Conservation (phyloP, 129 eudicot genomes). For the Dittrichia graveolens region DNA sequence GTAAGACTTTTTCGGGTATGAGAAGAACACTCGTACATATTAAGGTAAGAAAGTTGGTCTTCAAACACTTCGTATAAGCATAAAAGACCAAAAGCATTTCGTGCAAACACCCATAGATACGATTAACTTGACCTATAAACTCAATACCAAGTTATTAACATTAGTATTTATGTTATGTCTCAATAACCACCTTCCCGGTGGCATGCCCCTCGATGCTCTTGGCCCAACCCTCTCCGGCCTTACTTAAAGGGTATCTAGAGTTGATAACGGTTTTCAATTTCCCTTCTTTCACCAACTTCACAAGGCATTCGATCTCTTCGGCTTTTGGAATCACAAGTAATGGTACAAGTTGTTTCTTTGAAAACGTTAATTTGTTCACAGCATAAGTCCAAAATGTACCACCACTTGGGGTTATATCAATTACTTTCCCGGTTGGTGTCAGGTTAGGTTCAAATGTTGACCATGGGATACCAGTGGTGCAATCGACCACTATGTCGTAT, state of each 20-base stretch:
- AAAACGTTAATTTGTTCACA: constrained; percentile 57
- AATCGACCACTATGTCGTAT: constrained; percentile 58
- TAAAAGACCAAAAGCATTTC: too few species aligned
- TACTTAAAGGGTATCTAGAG: constrained; percentile 57
- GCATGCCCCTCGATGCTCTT: constrained; percentile 80
- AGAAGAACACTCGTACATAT: too few species aligned
- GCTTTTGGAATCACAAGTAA: constrained; percentile 44
- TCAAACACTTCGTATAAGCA: too few species aligned
- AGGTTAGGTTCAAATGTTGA: constrained; percentile 60
- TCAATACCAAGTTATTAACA: not conserved
- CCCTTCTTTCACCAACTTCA: constrained; percentile 68
- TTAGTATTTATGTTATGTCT: constrained; percentile 21
- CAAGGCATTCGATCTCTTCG: constrained; percentile 48
- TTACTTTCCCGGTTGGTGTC: constrained; percentile 56
- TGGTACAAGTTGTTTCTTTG: constrained; percentile 67
- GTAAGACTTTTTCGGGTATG: too few species aligned
- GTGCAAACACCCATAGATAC: not conserved
- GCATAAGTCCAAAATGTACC: constrained; percentile 52
- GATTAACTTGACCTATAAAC: not conserved
- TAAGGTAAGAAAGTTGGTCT: too few species aligned
- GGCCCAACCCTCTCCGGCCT: constrained; percentile 76
- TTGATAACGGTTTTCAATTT: constrained; percentile 66
- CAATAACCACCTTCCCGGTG: constrained; percentile 78
- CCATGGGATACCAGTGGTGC: constrained; percentile 64
- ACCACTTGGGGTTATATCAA: constrained; percentile 54